Evolutionary conservation across 441 rosid genomes (phyloP).

Genomic region (Cnidoscolus chayamansa): DNA sequence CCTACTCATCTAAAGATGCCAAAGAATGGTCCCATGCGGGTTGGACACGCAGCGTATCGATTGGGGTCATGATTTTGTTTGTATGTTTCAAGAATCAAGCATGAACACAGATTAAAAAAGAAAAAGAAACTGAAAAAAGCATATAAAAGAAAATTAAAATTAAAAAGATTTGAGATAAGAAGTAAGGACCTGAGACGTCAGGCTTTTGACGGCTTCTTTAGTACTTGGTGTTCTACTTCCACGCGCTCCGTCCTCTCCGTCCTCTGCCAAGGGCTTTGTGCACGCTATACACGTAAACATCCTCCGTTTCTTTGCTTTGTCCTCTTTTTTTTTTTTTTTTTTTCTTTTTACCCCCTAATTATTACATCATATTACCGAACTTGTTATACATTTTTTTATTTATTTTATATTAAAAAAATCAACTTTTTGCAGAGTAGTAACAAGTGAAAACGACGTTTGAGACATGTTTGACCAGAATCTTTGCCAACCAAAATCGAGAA

Average conservation of each 20-base stretch:
- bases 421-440: background rate
- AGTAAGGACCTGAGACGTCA: slow-evolving; percentile 79
- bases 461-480: slow-evolving; percentile 10
- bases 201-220: slow-evolving; percentile 99
- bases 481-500: background rate
- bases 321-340: background rate
- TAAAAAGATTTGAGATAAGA: background rate
- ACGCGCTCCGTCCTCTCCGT: slow-evolving; percentile 69
- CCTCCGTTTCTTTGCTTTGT: slow-evolving; percentile 13
- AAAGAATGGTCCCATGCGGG: background rate
- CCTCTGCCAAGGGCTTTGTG: slow-evolving; percentile 76
- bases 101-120: background rate
- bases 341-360: slow-evolving; percentile 10
- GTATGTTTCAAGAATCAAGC: background rate
- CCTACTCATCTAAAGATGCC: slow-evolving; percentile 8
- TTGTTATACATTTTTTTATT: background rate
- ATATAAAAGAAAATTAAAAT: slow-evolving; percentile 19
- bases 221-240: slow-evolving; percentile 75
- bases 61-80: background rate
- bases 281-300: slow-evolving; percentile 99
- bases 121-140: background rate
- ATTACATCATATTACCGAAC: background rate
- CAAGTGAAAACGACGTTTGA: slow-evolving; percentile 7
- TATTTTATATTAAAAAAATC: background rate
- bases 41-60: slow-evolving; percentile 12